A percentile compares a stretch with the other conserved stretches of the same genome.
phyloP scores from a whole-genome alignment of 2,329 filamentous ascomycete species.

The Elsinoe fawcettii region DNA sequence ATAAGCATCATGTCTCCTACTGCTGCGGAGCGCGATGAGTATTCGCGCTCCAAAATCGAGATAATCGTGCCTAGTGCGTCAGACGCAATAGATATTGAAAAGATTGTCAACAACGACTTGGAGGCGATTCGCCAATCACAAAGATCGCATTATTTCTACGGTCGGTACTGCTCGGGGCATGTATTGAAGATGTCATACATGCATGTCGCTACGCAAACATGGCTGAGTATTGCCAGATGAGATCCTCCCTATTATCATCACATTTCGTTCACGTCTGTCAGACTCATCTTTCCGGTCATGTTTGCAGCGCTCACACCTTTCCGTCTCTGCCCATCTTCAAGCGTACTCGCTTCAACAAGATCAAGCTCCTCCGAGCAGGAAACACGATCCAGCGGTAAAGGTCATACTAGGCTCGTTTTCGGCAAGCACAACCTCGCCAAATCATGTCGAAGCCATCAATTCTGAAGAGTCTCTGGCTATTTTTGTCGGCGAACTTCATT shows the following conservation, averaged over 20 bases:
- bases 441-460: background rate
- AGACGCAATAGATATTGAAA: background rate
- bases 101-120: background rate
- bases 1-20: background rate
- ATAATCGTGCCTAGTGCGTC: background rate
- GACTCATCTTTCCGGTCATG: background rate
- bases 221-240: slow-evolving; percentile 1
- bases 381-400: slow-evolving; percentile 11
- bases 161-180: background rate
- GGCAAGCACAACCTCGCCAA: background rate
- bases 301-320: background rate
- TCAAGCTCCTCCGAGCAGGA: background rate
- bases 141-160: slow-evolving; percentile 2
- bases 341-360: slow-evolving; percentile 4
- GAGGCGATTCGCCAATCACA: background rate
- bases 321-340: slow-evolving; percentile 13
- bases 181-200: background rate
- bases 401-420: slow-evolving; percentile 1
- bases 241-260: background rate
- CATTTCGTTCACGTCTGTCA: background rate
- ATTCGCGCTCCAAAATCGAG: background rate
- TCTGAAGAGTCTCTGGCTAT: background rate
- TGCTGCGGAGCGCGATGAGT: background rate
- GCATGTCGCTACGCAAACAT: background rate
- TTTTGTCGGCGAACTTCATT: slow-evolving; percentile 1